Evolutionary conservation across 2,329 filamentous ascomycete genomes (phyloP), one percentile per base, ranked within the genome.

Genomic region (Scedosporium apiospermum): DNA sequence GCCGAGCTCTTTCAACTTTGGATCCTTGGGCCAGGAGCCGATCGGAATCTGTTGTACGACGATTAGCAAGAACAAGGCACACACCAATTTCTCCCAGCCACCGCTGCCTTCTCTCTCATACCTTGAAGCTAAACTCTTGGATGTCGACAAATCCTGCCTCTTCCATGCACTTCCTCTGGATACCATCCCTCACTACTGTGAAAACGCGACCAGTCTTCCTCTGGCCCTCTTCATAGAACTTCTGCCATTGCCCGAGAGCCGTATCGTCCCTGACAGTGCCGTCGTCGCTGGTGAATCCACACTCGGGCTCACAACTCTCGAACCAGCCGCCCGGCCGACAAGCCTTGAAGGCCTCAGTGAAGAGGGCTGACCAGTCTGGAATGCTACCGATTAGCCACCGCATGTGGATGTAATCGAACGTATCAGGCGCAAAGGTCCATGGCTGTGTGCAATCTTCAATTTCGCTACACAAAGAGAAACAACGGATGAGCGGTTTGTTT

Each of bases 401-500:
- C 2, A 82, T 79, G 71, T 87, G 85, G 63, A 88, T 79, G 64
- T 82, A 81, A 71, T 88, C 84, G 67, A 87, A 79, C 65, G 77
- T 68, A 44, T 78, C 68, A 3, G 71, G 67, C 7, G 69, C 66
- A 30, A 68, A 69, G 0, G 82, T 75, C 84, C 84, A 86, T 0
- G 69, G 67, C 34, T 57, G 69, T 44, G 62, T 69, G 63, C 60
- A 70, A 63, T 72, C 74, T 51, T 71, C 75, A 62, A 77, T 70
- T n/a, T 74, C 68, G 57, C 53, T 57, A 38, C 9, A 38, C 6
- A 3, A 38, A 9, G 34, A 4, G 34, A 38, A 38, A 38, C 2
- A 14, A 12, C 9, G 34, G 10, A 12, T 38, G 10, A 38, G 49
- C 49, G 9, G 23, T 18, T 21, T 53, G 18, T 10, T 53, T 21